These are phyloP conservation scores for Linderina pennispora DNA, from an alignment of 192 early-diverging fungal genomes.

Conservation along the genomic window DNA sequence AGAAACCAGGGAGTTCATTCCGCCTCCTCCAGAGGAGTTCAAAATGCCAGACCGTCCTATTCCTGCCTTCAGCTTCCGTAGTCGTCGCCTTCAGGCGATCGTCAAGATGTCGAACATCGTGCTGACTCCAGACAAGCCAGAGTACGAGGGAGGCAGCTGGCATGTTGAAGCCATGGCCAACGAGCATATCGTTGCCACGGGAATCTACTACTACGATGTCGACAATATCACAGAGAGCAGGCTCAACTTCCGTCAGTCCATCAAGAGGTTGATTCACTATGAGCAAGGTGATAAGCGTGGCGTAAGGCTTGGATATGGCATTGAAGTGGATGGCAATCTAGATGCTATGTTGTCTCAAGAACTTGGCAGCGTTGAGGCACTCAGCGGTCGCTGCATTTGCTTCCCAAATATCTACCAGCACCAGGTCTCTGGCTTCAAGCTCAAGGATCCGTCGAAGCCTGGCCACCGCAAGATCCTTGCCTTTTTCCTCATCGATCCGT, in stretches of 20 bases:
- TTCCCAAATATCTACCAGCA: constrained; percentile 76
- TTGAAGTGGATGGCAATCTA: constrained; percentile 13
- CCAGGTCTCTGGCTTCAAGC: constrained; percentile 53
- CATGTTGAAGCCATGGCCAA: constrained; percentile 67
- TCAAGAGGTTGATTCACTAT: constrained; percentile 9
- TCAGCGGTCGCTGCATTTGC: constrained; percentile 54
- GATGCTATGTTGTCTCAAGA: constrained; percentile 23
- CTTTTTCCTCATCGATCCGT: constrained; percentile 69
- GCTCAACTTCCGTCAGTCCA: constrained; percentile 49
- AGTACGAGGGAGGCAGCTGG: constrained; percentile 54
- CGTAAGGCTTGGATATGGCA: constrained; percentile 31
- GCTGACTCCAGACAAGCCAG: constrained; percentile 59
- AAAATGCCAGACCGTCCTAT: constrained; percentile 14
- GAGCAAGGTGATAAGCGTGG: constrained; percentile 21
- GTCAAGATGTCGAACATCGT: constrained; percentile 66
- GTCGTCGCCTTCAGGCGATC: constrained; percentile 54
- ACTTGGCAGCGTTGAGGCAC: constrained; percentile 41
- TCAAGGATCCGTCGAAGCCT: constrained; percentile 52
- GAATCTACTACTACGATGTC: constrained; percentile 65
- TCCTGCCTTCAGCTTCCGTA: constrained; percentile 26
- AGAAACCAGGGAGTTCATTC: constrained; percentile 9
- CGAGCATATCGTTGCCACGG: constrained; percentile 68
- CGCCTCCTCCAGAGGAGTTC: constrained; percentile 38
- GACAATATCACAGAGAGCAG: constrained; percentile 62
- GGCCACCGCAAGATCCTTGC: constrained; percentile 63